These are phyloP conservation scores for Tulasnella sp. DNA, from an alignment of 768 basidiomycete species.

Conservation along the genomic window DNA sequence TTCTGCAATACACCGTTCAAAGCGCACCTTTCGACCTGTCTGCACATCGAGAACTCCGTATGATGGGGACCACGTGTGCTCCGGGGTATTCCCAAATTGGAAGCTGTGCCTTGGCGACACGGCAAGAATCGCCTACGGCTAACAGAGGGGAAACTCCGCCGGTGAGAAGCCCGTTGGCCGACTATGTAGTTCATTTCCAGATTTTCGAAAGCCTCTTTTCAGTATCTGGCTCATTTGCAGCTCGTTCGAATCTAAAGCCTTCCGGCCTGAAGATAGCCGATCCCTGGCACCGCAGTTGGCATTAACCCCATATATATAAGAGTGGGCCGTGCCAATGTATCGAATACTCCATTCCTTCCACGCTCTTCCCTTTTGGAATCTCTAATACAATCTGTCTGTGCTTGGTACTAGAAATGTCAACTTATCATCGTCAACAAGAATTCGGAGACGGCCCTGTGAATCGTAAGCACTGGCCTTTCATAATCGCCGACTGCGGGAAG, in stretches of 20 bases:
- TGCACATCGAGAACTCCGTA: too few relatives aligned
- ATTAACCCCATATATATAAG: too few relatives aligned
- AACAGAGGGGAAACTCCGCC: background rate
- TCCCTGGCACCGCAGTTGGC: too few relatives aligned
- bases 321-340: too few relatives aligned
- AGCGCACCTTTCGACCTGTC: too few relatives aligned
- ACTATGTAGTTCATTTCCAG: too few relatives aligned
- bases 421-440: background rate
- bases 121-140: background rate
- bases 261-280: too few relatives aligned
- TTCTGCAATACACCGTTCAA: too few relatives aligned
- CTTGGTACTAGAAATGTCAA: background rate
- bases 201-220: too few relatives aligned
- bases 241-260: background rate
- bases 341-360: too few relatives aligned
- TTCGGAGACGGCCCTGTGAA: background rate
- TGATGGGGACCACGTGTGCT: too few relatives aligned
- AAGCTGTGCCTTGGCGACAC: background rate
- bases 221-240: background rate
- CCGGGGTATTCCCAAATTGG: background rate
- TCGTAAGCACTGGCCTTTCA: background rate
- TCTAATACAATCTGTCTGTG: background rate
- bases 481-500: background rate
- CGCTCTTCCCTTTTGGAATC: too few relatives aligned
- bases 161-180: background rate